Evolutionary conservation across 495 filamentous ascomycete genomes (phyloP), one percentile per base, ranked within the genome.

Genomic region (Aspergillus nanangensis): DNA sequence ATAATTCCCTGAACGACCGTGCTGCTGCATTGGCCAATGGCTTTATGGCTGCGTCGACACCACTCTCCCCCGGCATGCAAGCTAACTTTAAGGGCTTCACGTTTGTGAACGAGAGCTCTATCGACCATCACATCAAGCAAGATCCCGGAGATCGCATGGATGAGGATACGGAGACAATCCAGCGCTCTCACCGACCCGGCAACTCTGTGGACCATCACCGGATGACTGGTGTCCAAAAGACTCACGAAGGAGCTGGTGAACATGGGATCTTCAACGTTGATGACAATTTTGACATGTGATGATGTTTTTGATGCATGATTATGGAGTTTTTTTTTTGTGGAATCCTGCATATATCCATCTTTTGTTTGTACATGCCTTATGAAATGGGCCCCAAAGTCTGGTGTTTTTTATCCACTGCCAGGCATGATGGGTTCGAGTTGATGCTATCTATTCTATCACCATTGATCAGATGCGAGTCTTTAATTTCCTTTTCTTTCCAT

Each of bases 11-110:
- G 50, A 97, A 96, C 60, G 86, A 92, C 53, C 82, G 90, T 31
- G 93, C 93, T 1, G 80, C 81, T 11, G 86, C 86, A 10, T 54
- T 86, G 18, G 82, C 90, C 14, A 80, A 90, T 43, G 84, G 87
- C 20, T 74, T 82, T 25, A 87, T 90, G 55, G 80, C 87, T 20
- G 87, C 87, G 5, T 91, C 85, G 14, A 97, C 93, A 0, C 93
- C 93, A 0, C 68, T 98, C 13, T 94, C 88, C 2, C 93, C 94
- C 2, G 89, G 88, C 10, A 90, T 96, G 72, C 93, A 98, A 62
- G 93, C 92, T 44, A 96, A 96, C 58, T 98, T 98, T 75, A 87
- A 91, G 52, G 93, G 93, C 20, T 98, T 98, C 65, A 98, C 93
- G 0, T 98, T 94, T 60, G 94, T 97, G 4, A 94, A 97, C 56